These are phyloP conservation scores for Ophiocordyceps camponoti-rufipedis DNA, from an alignment of 2,329 filamentous ascomycete species.

Conservation along the genomic window DNA sequence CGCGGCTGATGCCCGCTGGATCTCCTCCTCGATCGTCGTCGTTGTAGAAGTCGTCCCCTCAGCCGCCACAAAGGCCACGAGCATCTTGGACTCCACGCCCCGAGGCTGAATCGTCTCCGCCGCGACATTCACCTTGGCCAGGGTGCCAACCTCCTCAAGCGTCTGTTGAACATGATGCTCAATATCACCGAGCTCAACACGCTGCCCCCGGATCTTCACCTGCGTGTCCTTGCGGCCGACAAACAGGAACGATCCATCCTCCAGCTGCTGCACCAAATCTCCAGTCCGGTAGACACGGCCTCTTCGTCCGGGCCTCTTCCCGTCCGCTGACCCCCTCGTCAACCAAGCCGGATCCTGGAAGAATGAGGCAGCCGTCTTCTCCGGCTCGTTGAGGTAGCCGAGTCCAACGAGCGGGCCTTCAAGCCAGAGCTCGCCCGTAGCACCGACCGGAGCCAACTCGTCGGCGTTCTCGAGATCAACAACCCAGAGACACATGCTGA, in stretches of 20 bases:
- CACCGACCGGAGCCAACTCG: slow-evolving; percentile 11
- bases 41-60: background rate
- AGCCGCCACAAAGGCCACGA: slow-evolving; percentile 1
- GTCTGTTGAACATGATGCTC: background rate
- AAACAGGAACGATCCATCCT: background rate
- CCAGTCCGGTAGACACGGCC: slow-evolving; percentile 21
- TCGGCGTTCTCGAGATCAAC: slow-evolving; percentile 10
- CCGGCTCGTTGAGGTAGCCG: slow-evolving; percentile 28
- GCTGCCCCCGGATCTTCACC: slow-evolving; percentile 1
- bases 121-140: slow-evolving; percentile 1
- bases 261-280: background rate
- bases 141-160: background rate
- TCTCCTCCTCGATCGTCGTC: background rate
- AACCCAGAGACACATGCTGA: background rate
- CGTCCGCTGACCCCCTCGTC: background rate
- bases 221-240: slow-evolving; percentile 1
- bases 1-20: background rate
- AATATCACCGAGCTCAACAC: slow-evolving; percentile 1
- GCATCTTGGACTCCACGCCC: background rate
- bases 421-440: slow-evolving; percentile 17
- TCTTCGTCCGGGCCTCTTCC: background rate
- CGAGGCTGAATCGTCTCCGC: slow-evolving; percentile 1
- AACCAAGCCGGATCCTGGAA: slow-evolving; percentile 19
- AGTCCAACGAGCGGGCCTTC: slow-evolving; percentile 25
- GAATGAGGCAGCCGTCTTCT: slow-evolving; percentile 25